Base-by-base conservation (phyloP, 768 basidiomycete genomes). In the Psilocybe subaeruginosa region DNA sequence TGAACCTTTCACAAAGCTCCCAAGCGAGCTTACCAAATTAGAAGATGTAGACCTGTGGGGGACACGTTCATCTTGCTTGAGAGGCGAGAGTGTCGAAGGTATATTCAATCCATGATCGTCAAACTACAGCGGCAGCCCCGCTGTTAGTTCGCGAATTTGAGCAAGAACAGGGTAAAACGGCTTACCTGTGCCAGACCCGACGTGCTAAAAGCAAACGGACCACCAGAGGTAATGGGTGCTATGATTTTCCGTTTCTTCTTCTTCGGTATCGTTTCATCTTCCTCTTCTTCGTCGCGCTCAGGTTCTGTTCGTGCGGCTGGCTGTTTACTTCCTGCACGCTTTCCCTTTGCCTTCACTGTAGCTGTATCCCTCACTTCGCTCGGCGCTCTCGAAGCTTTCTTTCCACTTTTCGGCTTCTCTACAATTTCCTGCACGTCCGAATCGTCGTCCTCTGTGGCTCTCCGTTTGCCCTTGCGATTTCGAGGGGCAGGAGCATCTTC, bases 241-340 rank as follows among this genome's bases (percentile, higher is more conserved):
- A 86, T 85, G 56, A 91, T 85, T 73, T 86, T 90, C 63, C 88
- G 82, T 67, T 85, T 89, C 75, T 89, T 90, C 77, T 88, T 89
- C 74, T 84, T 87, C 14, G 74, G 81, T 8, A 60, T 74, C 41
- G 66, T 53, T 35, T 71, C 74, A 23, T 70, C 69, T 46, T 55
- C 67, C 23, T 53, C 66, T 12, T 70, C 68, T n/a, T 63, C 71
- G 54, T 72, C 66, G 17, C 68, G 70, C 23, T 62, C 71, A 11
- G 45, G 63, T 37, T 61, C 45, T 29, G 66, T 35, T 8, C 59
- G 54, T 33, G 65, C 59, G 19, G 64, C 27, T 23, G 69, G 64
- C 63, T 64, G 71, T 58, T 65, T 69, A 66, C 71, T 59, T 30
- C 56, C 62, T 14, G 66, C 60, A 51, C 66, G 71, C 31, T 65